Percentiles rank a stretch among this genome's conserved stretches.
These are phyloP conservation scores for Paraphysoderma sedebokerense DNA, from an alignment of 371 early-diverging fungal species.

Conservation along the genomic window DNA sequence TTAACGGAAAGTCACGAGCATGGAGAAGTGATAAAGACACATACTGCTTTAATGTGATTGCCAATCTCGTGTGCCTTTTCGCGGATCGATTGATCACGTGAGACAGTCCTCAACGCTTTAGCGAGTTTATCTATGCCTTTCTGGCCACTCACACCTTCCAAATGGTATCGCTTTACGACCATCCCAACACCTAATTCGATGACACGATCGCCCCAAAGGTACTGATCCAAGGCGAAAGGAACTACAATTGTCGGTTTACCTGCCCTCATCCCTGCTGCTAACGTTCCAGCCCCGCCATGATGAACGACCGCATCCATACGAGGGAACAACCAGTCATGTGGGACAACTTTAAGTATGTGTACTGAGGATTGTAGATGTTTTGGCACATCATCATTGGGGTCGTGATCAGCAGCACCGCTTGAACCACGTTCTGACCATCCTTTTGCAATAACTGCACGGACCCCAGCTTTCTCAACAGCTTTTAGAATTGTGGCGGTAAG, in stretches of 20 bases:
- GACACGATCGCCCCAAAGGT: constrained; percentile 59
- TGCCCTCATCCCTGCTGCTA: constrained; percentile 57
- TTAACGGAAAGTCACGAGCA: too few species aligned
- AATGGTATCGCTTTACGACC: not conserved
- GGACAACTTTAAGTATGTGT: constrained; percentile 43
- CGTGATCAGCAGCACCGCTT: constrained; percentile 6
- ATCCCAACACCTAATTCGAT: constrained; percentile 31
- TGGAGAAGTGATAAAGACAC: too few species aligned
- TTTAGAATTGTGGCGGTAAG: constrained; percentile 46
- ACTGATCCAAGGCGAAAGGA: constrained; percentile 75
- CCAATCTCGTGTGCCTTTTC: constrained; percentile 33
- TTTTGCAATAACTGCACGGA: constrained; percentile 57
- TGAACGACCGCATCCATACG: constrained; percentile 54
- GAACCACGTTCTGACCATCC: constrained; percentile 53
- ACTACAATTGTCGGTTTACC: constrained; percentile 59
- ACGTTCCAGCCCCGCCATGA: constrained; percentile 80
- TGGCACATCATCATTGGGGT: constrained; percentile 12
- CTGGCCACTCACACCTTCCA: constrained; percentile 6
- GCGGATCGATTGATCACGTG: constrained; percentile 42
- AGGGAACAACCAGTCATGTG: constrained; percentile 79
- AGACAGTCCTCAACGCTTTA: constrained; percentile 31
- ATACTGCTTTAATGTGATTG: constrained; percentile 28
- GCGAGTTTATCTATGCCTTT: constrained; percentile 36
- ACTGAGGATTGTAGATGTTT: constrained; percentile 25
- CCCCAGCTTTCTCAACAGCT: constrained; percentile 44